Conservation (phyloP, 768 basidiomycete species). For the Nidularia sp. region DNA sequence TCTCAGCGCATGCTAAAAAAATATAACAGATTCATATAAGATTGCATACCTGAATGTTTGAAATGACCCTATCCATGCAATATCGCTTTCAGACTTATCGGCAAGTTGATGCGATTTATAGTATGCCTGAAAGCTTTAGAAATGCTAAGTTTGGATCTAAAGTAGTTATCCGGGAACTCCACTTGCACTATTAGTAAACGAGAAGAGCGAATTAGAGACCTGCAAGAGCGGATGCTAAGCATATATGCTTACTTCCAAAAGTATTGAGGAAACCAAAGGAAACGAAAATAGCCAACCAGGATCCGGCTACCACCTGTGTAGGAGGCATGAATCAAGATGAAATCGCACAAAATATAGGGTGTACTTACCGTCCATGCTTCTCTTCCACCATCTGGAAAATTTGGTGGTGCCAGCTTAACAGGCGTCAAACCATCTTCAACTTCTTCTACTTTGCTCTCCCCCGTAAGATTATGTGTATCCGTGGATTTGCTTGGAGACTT, state of each 20-base stretch:
- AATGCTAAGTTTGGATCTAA: background rate
- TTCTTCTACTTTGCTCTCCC: no score
- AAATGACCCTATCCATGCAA: conserved; percentile 19
- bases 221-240: no score
- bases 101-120: conserved; percentile 14
- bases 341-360: background rate
- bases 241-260: conserved; percentile 8
- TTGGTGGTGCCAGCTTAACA: background rate
- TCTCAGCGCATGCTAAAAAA: background rate
- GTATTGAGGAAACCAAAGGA: conserved; percentile 12
- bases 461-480: no score
- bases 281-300: conserved; percentile 11
- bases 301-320: conserved; percentile 5
- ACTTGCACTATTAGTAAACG: no score
- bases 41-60: conserved; percentile 11
- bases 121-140: conserved; percentile 14
- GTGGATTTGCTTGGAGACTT: no score
- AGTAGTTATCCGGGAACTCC: background rate
- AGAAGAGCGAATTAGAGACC: no score
- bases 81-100: conserved; percentile 11
- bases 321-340: background rate
- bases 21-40: background rate
- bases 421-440: no score
- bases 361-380: conserved; percentile 10
- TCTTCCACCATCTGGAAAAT: conserved; percentile 10